These are phyloP conservation scores for Psilocybe cubensis DNA, from an alignment of 768 basidiomycete genomes.

Conservation along the genomic window DNA sequence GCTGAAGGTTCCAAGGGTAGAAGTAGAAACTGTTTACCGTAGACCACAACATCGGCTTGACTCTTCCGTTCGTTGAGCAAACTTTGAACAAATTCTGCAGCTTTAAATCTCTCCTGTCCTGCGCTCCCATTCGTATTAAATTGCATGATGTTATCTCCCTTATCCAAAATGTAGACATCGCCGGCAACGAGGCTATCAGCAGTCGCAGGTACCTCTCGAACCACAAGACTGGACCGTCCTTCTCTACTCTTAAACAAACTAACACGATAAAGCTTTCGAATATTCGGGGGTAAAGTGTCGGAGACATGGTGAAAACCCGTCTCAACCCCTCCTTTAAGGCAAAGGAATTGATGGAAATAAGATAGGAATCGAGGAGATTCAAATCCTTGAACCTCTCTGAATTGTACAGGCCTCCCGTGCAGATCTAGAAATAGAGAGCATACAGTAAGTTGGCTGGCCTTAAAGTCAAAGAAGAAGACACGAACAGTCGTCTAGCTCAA, in stretches of 20 bases:
- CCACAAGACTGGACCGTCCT: slow-evolving; percentile 37
- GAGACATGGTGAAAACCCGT: slow-evolving; percentile 38
- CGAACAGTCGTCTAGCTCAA: slow-evolving; percentile 68
- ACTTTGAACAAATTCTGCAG: slow-evolving; percentile 59
- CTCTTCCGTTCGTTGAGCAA: slow-evolving; percentile 45
- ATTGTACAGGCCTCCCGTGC: slow-evolving; percentile 58
- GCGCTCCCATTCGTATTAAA: slow-evolving; percentile 57
- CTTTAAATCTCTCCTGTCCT: slow-evolving; percentile 63
- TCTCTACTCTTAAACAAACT: slow-evolving; percentile 31
- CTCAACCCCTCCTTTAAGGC: slow-evolving; percentile 32
- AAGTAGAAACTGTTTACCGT: slow-evolving; percentile 37
- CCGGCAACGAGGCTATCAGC: slow-evolving; percentile 53
- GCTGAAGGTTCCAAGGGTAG: background rate
- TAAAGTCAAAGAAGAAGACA: slow-evolving; percentile 2
- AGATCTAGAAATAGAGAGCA: slow-evolving; percentile 41
- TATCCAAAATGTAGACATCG: slow-evolving; percentile 64
- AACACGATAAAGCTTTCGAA: slow-evolving; percentile 55
- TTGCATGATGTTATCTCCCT: slow-evolving; percentile 54
- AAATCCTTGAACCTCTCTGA: slow-evolving; percentile 62
- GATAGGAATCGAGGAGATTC: slow-evolving; percentile 50
- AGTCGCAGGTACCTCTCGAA: slow-evolving; percentile 51
- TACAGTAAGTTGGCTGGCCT: background rate
- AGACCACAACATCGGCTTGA: slow-evolving; percentile 48
- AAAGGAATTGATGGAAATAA: slow-evolving; percentile 33
- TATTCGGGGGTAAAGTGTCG: slow-evolving; percentile 33